phyloP scores from a whole-genome alignment of 208 protist species.

The Acanthamoeba triangularis region DNA sequence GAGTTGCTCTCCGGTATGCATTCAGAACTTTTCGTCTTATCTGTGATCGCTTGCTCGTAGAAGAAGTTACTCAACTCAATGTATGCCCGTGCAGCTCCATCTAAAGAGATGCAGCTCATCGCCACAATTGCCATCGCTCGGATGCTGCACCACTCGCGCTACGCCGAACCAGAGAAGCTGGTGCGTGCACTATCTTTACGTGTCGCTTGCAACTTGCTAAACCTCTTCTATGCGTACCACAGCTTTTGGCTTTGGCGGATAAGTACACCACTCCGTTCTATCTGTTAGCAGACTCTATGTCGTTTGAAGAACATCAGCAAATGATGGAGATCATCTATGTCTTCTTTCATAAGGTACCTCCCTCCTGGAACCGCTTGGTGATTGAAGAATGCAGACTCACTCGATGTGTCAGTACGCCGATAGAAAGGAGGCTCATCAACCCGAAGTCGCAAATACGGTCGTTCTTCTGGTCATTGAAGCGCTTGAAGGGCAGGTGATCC shows the following conservation, averaged over 20 bases:
- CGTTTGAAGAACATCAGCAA: not conserved
- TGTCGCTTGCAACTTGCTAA: not conserved
- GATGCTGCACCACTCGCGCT: not conserved
- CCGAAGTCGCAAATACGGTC: not conserved
- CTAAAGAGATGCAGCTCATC: slow-evolving; percentile 33
- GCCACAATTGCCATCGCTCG: not conserved
- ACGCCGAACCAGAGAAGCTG: not conserved
- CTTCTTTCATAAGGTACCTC: slow-evolving; percentile 36
- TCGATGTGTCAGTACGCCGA: not conserved
- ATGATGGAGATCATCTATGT: slow-evolving; percentile 33
- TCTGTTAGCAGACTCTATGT: not conserved
- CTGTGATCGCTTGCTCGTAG: not conserved
- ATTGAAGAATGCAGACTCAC: not conserved
- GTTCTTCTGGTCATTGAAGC: slow-evolving; percentile 34
- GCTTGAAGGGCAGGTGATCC: not conserved
- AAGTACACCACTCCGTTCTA: not conserved
- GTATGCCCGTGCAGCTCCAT: not conserved
- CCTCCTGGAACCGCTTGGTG: not conserved
- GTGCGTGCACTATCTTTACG: not conserved
- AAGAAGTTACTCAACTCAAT: not conserved
- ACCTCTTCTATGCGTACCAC: not conserved
- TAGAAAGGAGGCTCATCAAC: not conserved
- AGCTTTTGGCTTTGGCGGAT: not conserved
- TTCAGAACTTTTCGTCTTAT: not conserved
- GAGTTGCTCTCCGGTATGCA: not conserved